These are phyloP conservation scores for Xylaria arbuscula DNA, from an alignment of 2,329 filamentous ascomycete genomes.

Conservation along the genomic window DNA sequence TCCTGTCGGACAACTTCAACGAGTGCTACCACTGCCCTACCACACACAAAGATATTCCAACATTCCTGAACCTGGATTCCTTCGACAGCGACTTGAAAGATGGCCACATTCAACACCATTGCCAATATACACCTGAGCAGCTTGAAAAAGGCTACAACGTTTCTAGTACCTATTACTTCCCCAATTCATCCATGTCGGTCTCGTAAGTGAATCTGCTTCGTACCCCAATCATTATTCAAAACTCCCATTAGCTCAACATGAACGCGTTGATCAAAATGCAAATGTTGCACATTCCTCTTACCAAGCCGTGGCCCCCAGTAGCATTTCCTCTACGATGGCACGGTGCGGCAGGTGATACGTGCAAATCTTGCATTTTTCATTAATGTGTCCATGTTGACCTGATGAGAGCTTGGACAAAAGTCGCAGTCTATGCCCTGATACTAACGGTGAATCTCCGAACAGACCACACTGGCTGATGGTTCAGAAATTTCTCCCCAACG, in stretches of 20 bases:
- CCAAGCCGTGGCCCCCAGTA: conserved; percentile 27
- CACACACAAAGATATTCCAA: conserved; percentile 67
- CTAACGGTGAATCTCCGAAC: neutral
- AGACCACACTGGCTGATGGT: conserved; percentile 68
- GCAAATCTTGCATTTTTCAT: no score
- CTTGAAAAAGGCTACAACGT: conserved; percentile 37
- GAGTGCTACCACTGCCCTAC: conserved; percentile 73
- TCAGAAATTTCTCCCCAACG: conserved; percentile 68
- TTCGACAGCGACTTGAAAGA: conserved; percentile 63
- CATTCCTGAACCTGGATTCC: conserved; percentile 66
- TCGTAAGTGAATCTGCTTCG: conserved; percentile 31
- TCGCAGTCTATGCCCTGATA: no score
- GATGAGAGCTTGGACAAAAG: no score
- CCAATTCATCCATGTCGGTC: conserved; percentile 39
- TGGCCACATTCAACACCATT: conserved; percentile 60
- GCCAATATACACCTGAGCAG: conserved; percentile 36
- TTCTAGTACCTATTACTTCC: conserved; percentile 38
- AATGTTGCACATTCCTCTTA: conserved; percentile 51
- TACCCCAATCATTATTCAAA: no score
- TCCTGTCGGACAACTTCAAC: conserved; percentile 72
- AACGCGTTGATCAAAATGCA: neutral
- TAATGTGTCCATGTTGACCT: no score
- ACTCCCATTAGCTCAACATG: no score
- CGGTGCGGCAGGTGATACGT: no score
- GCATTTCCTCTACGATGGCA: no score